Evolutionary conservation across 768 basidiomycete species (phyloP).

Genomic region (Panaeolus papilionaceus): DNA sequence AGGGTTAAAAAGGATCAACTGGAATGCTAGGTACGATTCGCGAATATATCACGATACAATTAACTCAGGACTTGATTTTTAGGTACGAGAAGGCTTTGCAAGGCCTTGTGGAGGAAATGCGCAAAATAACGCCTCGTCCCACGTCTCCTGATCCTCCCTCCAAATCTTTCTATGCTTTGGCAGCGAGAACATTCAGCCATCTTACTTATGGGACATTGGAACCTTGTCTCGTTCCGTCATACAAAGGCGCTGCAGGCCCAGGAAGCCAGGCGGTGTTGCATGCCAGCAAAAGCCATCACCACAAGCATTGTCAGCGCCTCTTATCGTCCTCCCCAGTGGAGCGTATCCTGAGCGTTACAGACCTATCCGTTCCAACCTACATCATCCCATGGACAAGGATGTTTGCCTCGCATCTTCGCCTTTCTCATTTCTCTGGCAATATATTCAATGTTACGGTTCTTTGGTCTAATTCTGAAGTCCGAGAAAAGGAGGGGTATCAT

Average conservation of each 20-base stretch:
- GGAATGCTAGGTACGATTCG: conserved; percentile 41
- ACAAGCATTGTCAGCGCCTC: conserved; percentile 29
- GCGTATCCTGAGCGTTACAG: conserved; percentile 34
- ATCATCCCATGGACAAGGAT: conserved; percentile 41
- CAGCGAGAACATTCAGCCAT: conserved; percentile 37
- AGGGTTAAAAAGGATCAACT: conserved; percentile 40
- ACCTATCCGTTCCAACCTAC: conserved; percentile 38
- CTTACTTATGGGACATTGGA: conserved; percentile 41
- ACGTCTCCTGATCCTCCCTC: conserved; percentile 30
- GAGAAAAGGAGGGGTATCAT: conserved; percentile 32
- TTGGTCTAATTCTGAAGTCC: conserved; percentile 43
- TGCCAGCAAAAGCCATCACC: conserved; percentile 3
- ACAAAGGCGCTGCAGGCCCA: neutral
- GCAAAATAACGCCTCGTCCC: conserved; percentile 32
- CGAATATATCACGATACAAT: neutral
- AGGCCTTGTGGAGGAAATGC: conserved; percentile 28
- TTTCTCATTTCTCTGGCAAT: conserved; percentile 44
- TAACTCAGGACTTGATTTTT: neutral
- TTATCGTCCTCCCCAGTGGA: conserved; percentile 33
- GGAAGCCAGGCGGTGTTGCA: conserved; percentile 13
- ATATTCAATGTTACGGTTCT: conserved; percentile 44
- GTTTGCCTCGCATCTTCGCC: conserved; percentile 43
- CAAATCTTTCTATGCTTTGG: conserved; percentile 30
- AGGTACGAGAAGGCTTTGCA: conserved; percentile 37
- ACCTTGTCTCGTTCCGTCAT: conserved; percentile 38